phyloP scores from a whole-genome alignment of 805 yeast species.

The Lachancea fermentati region DNA sequence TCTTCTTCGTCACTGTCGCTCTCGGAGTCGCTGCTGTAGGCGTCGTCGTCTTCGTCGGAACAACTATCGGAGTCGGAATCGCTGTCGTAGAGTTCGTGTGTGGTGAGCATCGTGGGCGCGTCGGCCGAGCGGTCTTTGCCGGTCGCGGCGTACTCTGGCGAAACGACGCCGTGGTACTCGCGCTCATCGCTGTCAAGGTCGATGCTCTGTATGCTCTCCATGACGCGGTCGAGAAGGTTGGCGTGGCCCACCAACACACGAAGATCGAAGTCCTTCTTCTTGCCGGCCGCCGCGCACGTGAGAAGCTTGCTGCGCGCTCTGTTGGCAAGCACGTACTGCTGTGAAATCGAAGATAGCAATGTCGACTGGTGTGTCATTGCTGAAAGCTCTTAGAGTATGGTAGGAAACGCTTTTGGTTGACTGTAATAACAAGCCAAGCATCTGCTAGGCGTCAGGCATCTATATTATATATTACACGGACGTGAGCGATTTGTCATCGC shows the following conservation, averaged over 20 bases:
- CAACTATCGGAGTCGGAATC: conserved; percentile 5
- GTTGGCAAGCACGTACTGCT: conserved; percentile 15
- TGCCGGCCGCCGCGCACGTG: conserved; percentile 14
- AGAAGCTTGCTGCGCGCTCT: conserved; percentile 22
- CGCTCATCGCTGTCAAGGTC: not conserved
- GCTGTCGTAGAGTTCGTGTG: conserved; percentile 1
- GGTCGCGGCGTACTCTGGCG: conserved; percentile 6
- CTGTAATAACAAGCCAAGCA: too few species aligned
- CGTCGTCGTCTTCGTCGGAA: conserved; percentile 8
- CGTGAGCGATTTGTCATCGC: not conserved
- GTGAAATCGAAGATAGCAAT: conserved; percentile 7
- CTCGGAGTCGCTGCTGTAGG: conserved; percentile 15
- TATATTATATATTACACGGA: not conserved
- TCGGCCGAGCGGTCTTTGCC: conserved; percentile 4
- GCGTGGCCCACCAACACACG: conserved; percentile 32
- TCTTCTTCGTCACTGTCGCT: conserved; percentile 15
- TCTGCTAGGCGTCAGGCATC: not conserved
- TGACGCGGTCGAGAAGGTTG: conserved; percentile 26
- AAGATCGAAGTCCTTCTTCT: conserved; percentile 22
- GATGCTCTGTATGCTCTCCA: conserved; percentile 14
- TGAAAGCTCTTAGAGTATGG: not conserved
- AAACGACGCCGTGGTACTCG: conserved; percentile 1
- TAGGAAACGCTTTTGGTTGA: not conserved
- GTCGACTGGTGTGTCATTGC: conserved; percentile 1
- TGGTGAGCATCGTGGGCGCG: not conserved